Evolutionary conservation across 257 asterid species (phyloP).

Genomic region (Solanum etuberosum): DNA sequence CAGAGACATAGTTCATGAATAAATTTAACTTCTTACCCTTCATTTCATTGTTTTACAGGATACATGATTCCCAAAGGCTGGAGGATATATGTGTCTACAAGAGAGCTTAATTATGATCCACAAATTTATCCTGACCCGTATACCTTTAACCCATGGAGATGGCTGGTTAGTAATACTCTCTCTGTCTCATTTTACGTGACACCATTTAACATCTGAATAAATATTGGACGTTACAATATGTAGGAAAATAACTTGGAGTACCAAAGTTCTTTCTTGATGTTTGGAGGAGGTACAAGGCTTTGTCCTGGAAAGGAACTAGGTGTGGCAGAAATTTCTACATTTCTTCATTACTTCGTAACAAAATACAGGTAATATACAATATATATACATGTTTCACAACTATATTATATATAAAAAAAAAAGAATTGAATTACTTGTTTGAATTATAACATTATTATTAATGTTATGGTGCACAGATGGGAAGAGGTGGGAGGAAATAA

Average conservation of each 20-base stretch:
- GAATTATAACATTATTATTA: neutral
- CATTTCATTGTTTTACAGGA: constrained; percentile 15
- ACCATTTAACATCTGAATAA: neutral
- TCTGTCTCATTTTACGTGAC: too few species aligned
- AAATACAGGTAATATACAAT: constrained; percentile 42
- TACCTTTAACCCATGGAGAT: constrained; percentile 81
- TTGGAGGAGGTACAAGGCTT: constrained; percentile 72
- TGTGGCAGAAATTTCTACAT: constrained; percentile 69
- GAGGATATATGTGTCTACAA: constrained; percentile 61
- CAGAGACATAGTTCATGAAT: too few species aligned
- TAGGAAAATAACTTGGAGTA: constrained; percentile 53
- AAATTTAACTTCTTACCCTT: too few species aligned
- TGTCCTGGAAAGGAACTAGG: constrained; percentile 91
- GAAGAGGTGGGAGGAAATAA: constrained; percentile 54
- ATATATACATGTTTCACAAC: neutral
- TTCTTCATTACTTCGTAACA: constrained; percentile 75
- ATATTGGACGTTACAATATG: neutral
- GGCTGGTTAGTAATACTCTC: constrained; percentile 42
- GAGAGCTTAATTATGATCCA: constrained; percentile 79
- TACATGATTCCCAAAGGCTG: constrained; percentile 64
- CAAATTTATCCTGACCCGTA: constrained; percentile 49
- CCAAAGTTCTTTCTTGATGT: constrained; percentile 53
- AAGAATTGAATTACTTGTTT: neutral
- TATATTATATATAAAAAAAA: neutral
- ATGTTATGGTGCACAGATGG: constrained; percentile 39